A percentile compares a stretch with the other conserved stretches of the same genome.
Conservation (phyloP, 1,284 basidiomycete species). For the Agaricales sp. region DNA sequence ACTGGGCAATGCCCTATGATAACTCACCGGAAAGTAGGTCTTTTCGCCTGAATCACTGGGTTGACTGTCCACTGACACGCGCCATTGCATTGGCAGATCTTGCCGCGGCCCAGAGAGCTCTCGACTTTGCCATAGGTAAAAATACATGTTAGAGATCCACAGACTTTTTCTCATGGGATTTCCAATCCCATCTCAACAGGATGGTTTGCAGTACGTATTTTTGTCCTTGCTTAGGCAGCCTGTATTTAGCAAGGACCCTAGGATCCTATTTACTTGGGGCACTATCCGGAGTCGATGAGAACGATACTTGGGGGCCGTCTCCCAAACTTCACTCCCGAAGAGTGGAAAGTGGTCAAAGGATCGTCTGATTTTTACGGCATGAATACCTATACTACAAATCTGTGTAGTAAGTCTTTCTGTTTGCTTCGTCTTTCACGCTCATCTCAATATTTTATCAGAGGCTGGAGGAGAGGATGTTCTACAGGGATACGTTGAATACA, state of each 20-base stretch:
- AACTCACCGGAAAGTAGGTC: conserved; percentile 50
- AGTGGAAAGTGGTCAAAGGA: conserved; percentile 51
- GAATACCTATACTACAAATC: conserved; percentile 68
- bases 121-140: conserved; percentile 56
- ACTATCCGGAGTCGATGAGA: conserved; percentile 56
- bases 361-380: conserved; percentile 65
- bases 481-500: conserved; percentile 50
- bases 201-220: conserved; percentile 46
- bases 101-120: conserved; percentile 52
- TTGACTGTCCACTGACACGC: background rate
- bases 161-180: background rate
- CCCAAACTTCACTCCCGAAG: conserved; percentile 54
- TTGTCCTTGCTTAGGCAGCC: conserved; percentile 3
- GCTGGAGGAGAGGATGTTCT: conserved; percentile 56
- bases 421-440: conserved; percentile 2
- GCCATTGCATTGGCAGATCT: conserved; percentile 31
- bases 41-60: background rate
- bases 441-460: conserved; percentile 7
- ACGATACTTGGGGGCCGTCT: conserved; percentile 54
- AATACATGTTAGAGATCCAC: conserved; percentile 4
- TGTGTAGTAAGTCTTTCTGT: conserved; percentile 37
- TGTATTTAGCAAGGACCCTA: conserved; percentile 17
- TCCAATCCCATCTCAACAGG: conserved; percentile 22
- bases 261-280: conserved; percentile 68
- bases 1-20: conserved; percentile 64